These are phyloP conservation scores for Trichosporon ovoides DNA, from an alignment of 1,284 basidiomycete genomes.

Conservation along the genomic window DNA sequence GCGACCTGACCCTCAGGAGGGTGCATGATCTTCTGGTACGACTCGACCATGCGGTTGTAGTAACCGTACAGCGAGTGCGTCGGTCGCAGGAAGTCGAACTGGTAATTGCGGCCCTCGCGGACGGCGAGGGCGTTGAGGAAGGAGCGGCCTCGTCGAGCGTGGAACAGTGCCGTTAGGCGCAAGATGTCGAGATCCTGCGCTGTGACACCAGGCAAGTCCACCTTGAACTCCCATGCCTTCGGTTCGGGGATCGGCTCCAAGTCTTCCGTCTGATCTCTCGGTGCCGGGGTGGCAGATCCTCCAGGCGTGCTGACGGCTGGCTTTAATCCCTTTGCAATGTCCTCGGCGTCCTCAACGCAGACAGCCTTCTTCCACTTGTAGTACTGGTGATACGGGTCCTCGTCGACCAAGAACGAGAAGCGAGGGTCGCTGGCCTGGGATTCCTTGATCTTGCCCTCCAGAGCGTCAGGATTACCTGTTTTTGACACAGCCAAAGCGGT, in stretches of 20 bases:
- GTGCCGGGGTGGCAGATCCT: conserved; percentile 14
- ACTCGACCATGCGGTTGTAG: conserved; percentile 95
- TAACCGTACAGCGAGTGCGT: conserved; percentile 92
- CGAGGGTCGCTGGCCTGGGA: conserved; percentile 90
- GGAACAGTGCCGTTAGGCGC: conserved; percentile 92
- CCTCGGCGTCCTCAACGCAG: conserved; percentile 62
- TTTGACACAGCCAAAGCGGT: conserved; percentile 91
- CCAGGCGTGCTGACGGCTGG: conserved; percentile 14
- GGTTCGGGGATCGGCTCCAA: conserved; percentile 59
- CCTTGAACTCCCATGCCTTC: conserved; percentile 74
- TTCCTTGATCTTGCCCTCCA: conserved; percentile 93
- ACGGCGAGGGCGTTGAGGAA: conserved; percentile 81
- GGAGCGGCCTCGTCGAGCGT: conserved; percentile 79
- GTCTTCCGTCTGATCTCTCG: conserved; percentile 47
- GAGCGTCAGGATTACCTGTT: conserved; percentile 77
- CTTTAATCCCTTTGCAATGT: conserved; percentile 50
- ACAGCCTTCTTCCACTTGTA: conserved; percentile 78
- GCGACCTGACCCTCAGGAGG: conserved; percentile 71
- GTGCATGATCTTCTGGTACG: conserved; percentile 85
- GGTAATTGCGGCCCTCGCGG: conserved; percentile 90
- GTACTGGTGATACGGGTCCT: conserved; percentile 95
- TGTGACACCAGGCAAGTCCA: conserved; percentile 84
- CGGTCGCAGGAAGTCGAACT: conserved; percentile 95
- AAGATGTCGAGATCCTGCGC: conserved; percentile 85
- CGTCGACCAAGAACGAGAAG: conserved; percentile 86